phyloP scores from a whole-genome alignment of 1,284 basidiomycete species.

The Tylopilus sp. region DNA sequence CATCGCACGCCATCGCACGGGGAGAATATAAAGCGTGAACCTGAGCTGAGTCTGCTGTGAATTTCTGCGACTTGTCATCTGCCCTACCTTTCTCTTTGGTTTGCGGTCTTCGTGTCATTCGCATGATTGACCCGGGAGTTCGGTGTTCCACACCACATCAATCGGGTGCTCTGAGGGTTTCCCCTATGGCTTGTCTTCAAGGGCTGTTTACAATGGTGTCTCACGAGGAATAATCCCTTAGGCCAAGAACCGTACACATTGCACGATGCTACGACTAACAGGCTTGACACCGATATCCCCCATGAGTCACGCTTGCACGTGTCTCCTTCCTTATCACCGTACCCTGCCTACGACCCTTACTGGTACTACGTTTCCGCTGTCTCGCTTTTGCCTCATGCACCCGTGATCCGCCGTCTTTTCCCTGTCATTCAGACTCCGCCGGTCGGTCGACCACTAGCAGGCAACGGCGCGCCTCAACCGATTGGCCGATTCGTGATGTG shows the following conservation, averaged over 20 bases:
- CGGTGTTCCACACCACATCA: background rate
- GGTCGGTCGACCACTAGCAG: background rate
- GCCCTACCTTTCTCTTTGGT: background rate
- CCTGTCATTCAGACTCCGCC: conserved; percentile 18
- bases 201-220: background rate
- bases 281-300: background rate
- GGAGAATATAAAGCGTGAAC: conserved; percentile 19
- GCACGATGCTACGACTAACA: background rate
- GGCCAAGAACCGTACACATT: background rate
- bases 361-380: background rate
- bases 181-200: background rate
- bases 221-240: background rate
- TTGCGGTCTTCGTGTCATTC: background rate
- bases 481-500: background rate
- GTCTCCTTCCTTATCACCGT: background rate
- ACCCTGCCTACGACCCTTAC: background rate
- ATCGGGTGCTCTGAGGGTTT: background rate
- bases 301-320: background rate
- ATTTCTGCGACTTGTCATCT: background rate
- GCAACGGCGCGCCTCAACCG: background rate
- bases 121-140: background rate
- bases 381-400: background rate
- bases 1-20: conserved; percentile 18
- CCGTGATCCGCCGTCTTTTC: background rate
- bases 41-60: background rate